A percentile compares a stretch with the other conserved stretches of the same genome.
These are phyloP conservation scores for Bacterosira constricta DNA, from an alignment of 108 stramenopile species.

Conservation along the genomic window DNA sequence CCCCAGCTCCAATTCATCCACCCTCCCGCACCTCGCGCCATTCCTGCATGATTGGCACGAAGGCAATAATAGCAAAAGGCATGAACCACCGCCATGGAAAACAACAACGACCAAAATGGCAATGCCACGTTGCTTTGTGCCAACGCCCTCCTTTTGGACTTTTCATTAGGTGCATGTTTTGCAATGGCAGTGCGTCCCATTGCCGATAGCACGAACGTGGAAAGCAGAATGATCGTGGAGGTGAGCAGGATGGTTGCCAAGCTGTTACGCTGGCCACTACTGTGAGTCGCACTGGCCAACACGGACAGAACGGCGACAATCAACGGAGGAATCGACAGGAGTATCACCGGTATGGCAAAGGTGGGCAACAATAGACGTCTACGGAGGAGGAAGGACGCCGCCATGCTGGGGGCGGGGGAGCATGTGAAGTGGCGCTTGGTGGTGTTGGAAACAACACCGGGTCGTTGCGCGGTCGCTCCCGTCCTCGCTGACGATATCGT, in stretches of 20 bases:
- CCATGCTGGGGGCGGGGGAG: constrained; percentile 13
- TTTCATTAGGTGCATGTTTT: constrained; percentile 20
- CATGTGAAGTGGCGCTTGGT: constrained; percentile 5
- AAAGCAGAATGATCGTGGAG: not conserved
- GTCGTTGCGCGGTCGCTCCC: too few species aligned
- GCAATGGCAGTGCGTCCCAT: constrained; percentile 11
- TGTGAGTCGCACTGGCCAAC: constrained; percentile 4
- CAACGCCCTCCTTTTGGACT: constrained; percentile 4
- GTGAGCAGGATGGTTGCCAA: not conserved
- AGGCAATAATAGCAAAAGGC: not conserved
- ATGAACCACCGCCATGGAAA: constrained; percentile 15
- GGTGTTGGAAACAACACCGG: not conserved
- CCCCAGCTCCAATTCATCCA: constrained; percentile 3
- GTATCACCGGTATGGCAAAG: constrained; percentile 6
- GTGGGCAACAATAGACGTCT: constrained; percentile 26
- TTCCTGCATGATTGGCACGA: not conserved
- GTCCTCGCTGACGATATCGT: too few species aligned
- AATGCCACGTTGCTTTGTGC: constrained; percentile 15
- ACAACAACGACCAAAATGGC: constrained; percentile 41
- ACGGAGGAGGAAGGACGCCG: constrained; percentile 20
- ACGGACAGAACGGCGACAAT: not conserved
- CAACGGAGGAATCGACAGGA: constrained; percentile 1
- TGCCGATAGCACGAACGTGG: not conserved
- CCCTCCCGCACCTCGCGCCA: not conserved
- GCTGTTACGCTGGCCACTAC: not conserved